Evolutionary conservation across 805 yeast species (phyloP).

Genomic region (Yueomyces sinensis): DNA sequence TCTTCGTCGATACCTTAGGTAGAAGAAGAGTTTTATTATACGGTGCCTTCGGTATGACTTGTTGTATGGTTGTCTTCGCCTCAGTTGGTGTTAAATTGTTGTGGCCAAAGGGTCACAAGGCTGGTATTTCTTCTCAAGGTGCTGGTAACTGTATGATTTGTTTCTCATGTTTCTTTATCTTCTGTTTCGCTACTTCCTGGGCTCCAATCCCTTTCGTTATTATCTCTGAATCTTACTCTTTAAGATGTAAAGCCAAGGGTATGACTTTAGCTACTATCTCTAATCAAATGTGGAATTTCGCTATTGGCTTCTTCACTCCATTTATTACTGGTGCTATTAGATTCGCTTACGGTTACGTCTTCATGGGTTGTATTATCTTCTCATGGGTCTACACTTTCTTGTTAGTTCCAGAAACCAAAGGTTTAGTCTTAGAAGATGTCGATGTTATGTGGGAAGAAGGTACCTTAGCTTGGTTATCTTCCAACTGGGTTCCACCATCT

Average conservation of each 20-base stretch:
- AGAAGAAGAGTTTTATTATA: constrained; percentile 32
- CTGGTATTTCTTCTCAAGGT: constrained; percentile 25
- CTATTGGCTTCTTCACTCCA: constrained; percentile 58
- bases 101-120: constrained; percentile 28
- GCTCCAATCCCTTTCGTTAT: constrained; percentile 56
- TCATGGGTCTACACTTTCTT: constrained; percentile 52
- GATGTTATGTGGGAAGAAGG: constrained; percentile 38
- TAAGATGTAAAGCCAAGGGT: constrained; percentile 50
- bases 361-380: constrained; percentile 41
- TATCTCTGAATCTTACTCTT: constrained; percentile 56
- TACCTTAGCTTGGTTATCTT: constrained; percentile 31
- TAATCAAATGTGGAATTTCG: constrained; percentile 56
- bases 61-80: constrained; percentile 36
- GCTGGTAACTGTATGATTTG: constrained; percentile 59
- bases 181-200: constrained; percentile 65
- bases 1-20: constrained; percentile 39
- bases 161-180: constrained; percentile 54
- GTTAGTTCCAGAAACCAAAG: constrained; percentile 64
- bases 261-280: constrained; percentile 46
- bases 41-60: constrained; percentile 36
- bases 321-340: constrained; percentile 49
- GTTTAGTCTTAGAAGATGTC: constrained; percentile 66
- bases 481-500: constrained; percentile 36
- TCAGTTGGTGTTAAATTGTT: constrained; percentile 41
- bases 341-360: constrained; percentile 54